A percentile compares a stretch with the other conserved stretches of the same genome.
phyloP scores from a whole-genome alignment of 257 asterid genomes.

The Solanum pinnatisectum region DNA sequence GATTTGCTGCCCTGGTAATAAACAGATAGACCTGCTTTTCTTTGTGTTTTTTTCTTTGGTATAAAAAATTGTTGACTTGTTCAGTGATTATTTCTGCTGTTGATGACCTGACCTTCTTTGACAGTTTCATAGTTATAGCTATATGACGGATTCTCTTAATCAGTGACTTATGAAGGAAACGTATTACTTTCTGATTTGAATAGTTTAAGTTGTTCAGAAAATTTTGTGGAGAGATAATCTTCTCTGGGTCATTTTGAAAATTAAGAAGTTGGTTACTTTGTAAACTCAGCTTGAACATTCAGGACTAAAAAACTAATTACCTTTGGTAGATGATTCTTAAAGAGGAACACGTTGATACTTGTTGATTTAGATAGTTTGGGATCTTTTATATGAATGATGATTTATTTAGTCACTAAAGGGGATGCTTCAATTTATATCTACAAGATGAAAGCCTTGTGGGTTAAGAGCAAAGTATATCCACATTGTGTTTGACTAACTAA shows the following conservation, averaged over 20 bases:
- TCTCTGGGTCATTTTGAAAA: background rate
- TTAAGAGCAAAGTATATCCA: background rate
- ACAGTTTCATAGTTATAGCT: background rate
- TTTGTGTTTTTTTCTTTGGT: background rate
- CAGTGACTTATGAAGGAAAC: background rate
- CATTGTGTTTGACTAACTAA: background rate
- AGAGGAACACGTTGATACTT: background rate
- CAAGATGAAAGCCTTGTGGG: background rate
- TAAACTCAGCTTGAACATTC: background rate
- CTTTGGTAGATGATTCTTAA: background rate
- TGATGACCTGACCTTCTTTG: background rate
- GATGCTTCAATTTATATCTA: background rate
- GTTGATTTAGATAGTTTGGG: background rate
- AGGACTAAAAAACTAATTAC: background rate
- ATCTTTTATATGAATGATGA: background rate
- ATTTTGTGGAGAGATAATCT: background rate
- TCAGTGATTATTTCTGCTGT: background rate
- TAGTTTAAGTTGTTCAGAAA: background rate
- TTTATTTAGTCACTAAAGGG: background rate
- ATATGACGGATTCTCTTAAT: background rate
- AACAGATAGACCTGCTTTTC: background rate
- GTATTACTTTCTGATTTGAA: background rate
- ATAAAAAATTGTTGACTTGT: background rate
- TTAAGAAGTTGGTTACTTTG: background rate
- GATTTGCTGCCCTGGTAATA: background rate